phyloP scores from a whole-genome alignment of 2,329 filamentous ascomycete genomes.

The Westerdykella ornata region DNA sequence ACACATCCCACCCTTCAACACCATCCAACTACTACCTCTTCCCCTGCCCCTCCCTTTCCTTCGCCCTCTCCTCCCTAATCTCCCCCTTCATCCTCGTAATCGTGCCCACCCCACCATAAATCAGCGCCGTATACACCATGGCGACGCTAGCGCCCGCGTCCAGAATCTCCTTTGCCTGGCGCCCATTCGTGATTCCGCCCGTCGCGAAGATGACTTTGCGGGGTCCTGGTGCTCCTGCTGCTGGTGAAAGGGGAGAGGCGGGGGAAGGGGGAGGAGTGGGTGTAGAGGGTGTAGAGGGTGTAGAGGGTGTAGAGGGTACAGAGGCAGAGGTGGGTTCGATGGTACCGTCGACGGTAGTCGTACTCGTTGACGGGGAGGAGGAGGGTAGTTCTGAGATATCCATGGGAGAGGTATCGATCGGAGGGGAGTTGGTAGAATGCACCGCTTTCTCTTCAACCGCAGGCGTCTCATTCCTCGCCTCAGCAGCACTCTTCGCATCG shows the following conservation, averaged over 20 bases:
- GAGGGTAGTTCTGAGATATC: conserved; percentile 10
- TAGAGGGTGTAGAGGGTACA: conserved; percentile 12
- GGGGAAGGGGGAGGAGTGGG: conserved; percentile 16
- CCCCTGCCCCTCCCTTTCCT: conserved; percentile 15
- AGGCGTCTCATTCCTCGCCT: too few relatives aligned
- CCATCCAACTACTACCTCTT: conserved; percentile 10
- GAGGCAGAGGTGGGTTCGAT: conserved; percentile 24
- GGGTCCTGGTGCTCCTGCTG: conserved; percentile 18
- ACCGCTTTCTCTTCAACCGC: too few relatives aligned
- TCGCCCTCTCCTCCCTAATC: conserved; percentile 41
- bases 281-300: conserved; percentile 22
- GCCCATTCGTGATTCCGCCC: conserved; percentile 83
- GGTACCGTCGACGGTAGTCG: conserved; percentile 27
- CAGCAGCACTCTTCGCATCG: too few relatives aligned
- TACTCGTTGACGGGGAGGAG: conserved; percentile 16
- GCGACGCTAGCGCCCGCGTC: conserved; percentile 86
- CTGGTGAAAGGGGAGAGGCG: conserved; percentile 11
- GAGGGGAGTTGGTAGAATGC: background rate
- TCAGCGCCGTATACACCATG: conserved; percentile 79
- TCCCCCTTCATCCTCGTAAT: conserved; percentile 49
- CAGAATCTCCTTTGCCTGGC: conserved; percentile 72
- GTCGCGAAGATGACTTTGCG: conserved; percentile 87
- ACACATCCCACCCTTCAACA: background rate
- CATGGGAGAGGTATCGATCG: background rate
- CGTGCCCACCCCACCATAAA: conserved; percentile 57